phyloP scores from a whole-genome alignment of 1,284 basidiomycete species.

The Ceratobasidium theobromae region DNA sequence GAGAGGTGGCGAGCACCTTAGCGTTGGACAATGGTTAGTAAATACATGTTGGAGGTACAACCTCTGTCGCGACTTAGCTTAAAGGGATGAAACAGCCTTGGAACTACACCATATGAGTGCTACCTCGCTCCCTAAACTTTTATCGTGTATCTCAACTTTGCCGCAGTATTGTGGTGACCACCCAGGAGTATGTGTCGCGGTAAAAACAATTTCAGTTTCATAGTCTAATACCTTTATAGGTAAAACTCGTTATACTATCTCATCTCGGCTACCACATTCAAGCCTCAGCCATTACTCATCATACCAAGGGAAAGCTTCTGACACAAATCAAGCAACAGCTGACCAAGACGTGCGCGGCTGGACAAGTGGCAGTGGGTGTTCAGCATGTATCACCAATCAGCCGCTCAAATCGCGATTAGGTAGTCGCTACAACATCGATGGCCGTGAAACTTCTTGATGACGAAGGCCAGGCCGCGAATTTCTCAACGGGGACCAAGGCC shows the following conservation, averaged over 20 bases:
- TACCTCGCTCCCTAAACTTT: conserved; percentile 10
- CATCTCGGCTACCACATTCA: conserved; percentile 27
- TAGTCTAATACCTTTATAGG: background rate
- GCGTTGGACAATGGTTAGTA: background rate
- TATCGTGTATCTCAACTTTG: conserved; percentile 20
- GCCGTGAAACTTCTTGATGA: conserved; percentile 20
- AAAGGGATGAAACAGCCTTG: background rate
- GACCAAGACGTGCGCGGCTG: conserved; percentile 1
- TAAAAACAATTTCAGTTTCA: background rate
- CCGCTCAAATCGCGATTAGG: background rate
- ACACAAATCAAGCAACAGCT: conserved; percentile 21
- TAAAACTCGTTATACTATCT: conserved; percentile 18
- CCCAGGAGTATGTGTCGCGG: conserved; percentile 7
- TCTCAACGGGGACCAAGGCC: conserved; percentile 29
- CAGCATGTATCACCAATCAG: background rate
- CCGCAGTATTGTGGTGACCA: conserved; percentile 22
- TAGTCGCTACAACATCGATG: conserved; percentile 27
- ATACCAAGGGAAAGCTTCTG: conserved; percentile 7
- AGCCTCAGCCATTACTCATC: background rate
- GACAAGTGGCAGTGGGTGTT: conserved; percentile 20
- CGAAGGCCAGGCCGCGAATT: conserved; percentile 26
- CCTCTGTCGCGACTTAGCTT: background rate
- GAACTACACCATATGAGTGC: conserved; percentile 6
- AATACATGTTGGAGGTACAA: background rate
- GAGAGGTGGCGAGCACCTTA: background rate